Percentiles rank a stretch among this genome's conserved stretches.
Conservation (phyloP, 306 rosid species). For the Gynostemma pentaphyllum region DNA sequence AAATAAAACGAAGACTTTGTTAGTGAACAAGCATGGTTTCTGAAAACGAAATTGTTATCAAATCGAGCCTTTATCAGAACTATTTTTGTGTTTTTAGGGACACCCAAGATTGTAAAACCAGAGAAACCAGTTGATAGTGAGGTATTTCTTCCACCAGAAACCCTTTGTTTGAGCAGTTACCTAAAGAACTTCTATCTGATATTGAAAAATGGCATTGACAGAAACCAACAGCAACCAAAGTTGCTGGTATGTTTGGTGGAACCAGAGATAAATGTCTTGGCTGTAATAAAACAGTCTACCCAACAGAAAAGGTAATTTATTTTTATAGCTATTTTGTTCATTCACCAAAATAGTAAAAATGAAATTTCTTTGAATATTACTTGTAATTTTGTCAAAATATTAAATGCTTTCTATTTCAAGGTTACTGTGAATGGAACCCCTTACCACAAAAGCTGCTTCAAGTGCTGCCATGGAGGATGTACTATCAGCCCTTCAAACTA, state of each 20-base stretch:
- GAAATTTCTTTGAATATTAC: no score
- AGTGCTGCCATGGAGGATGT: constrained; percentile 96
- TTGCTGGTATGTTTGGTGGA: constrained; percentile 78
- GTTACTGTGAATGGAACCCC: constrained; percentile 95
- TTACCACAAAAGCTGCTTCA: constrained; percentile 93
- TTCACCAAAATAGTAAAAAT: no score
- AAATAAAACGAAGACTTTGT: no score
- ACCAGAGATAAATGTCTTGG: constrained; percentile 94
- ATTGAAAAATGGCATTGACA: constrained; percentile 8
- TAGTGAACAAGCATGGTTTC: no score
- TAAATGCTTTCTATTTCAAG: constrained; percentile 16
- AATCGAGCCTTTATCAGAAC: no score
- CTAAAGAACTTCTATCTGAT: not conserved
- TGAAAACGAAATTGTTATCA: no score
- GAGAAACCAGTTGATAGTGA: constrained; percentile 53
- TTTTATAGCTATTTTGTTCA: not conserved
- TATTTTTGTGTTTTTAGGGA: constrained; percentile 39
- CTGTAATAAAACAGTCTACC: constrained; percentile 85
- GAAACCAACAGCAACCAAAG: constrained; percentile 71
- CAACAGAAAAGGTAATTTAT: constrained; percentile 80
- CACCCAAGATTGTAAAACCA: constrained; percentile 84
- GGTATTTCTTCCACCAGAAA: constrained; percentile 26
- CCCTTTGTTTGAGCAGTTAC: not conserved
- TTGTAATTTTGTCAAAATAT: no score
- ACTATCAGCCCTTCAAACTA: constrained; percentile 94